These are phyloP conservation scores for Dendryphion nanum DNA, from an alignment of 2,329 filamentous ascomycete species.

Conservation along the genomic window DNA sequence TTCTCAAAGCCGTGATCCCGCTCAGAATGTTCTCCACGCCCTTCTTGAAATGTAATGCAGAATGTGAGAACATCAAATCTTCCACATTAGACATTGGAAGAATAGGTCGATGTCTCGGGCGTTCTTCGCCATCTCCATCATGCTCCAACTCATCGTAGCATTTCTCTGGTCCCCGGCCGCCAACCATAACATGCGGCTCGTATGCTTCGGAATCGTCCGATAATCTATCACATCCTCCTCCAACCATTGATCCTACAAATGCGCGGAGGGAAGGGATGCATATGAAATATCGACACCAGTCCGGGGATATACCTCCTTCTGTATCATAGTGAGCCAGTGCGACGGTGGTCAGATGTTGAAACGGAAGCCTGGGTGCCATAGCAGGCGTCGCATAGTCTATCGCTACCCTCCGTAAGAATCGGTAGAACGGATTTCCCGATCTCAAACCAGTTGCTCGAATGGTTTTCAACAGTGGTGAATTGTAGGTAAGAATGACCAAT, in stretches of 20 bases:
- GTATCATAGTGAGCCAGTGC: background rate
- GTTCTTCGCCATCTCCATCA: too few species aligned
- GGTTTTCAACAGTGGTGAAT: background rate
- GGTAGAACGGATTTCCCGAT: slow-evolving; percentile 1
- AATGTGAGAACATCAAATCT: background rate
- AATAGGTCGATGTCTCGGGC: too few species aligned
- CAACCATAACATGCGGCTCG: too few species aligned
- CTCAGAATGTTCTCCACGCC: background rate
- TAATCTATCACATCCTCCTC: too few species aligned
- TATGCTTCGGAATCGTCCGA: too few species aligned
- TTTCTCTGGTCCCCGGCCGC: too few species aligned
- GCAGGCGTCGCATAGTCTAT: background rate
- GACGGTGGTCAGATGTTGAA: background rate
- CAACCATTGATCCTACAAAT: background rate
- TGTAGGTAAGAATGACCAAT: background rate
- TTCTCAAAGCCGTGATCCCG: background rate
- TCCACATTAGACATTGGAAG: background rate
- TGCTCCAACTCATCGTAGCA: too few species aligned
- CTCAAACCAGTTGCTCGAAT: slow-evolving; percentile 1
- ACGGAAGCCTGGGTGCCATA: background rate
- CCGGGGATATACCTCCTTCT: background rate
- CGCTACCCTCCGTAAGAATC: background rate
- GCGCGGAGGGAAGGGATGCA: background rate
- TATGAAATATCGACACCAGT: background rate
- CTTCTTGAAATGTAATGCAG: background rate